Conservation (phyloP, 1,139 yeast species). For the Pichia cactophila region DNA sequence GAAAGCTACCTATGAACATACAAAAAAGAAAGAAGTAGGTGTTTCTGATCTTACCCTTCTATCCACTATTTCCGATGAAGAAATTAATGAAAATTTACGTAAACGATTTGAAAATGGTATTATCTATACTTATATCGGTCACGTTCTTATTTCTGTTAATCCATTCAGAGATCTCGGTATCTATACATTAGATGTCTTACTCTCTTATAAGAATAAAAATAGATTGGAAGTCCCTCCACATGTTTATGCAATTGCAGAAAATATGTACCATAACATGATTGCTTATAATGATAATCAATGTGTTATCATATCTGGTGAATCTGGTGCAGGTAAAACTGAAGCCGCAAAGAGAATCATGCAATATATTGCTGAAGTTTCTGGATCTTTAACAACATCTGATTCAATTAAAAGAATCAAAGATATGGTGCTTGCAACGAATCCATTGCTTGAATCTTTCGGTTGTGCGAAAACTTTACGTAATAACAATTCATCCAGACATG, state of each 20-base stretch:
- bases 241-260: conserved; percentile 95
- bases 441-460: conserved; percentile 92
- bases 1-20: conserved; percentile 85
- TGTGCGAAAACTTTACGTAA: conserved; percentile 97
- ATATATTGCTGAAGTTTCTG: conserved; percentile 85
- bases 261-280: conserved; percentile 93
- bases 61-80: conserved; percentile 82
- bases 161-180: conserved; percentile 96
- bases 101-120: conserved; percentile 84
- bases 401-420: conserved; percentile 81
- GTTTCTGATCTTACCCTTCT: conserved; percentile 89
- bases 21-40: conserved; percentile 93
- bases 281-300: conserved; percentile 94
- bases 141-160: conserved; percentile 87
- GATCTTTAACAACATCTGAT: conserved; percentile 44
- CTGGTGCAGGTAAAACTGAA: conserved; percentile 98
- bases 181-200: conserved; percentile 70
- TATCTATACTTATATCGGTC: conserved; percentile 84
- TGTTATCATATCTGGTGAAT: conserved; percentile 96
- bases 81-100: conserved; percentile 86
- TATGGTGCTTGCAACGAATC: conserved; percentile 97
- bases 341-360: conserved; percentile 99
- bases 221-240: conserved; percentile 98
- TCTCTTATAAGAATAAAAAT: conserved; percentile 81
- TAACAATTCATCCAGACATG: conserved; percentile 95